Conservation (phyloP, 2,329 filamentous ascomycete genomes). For the Sporothrix curviconia region DNA sequence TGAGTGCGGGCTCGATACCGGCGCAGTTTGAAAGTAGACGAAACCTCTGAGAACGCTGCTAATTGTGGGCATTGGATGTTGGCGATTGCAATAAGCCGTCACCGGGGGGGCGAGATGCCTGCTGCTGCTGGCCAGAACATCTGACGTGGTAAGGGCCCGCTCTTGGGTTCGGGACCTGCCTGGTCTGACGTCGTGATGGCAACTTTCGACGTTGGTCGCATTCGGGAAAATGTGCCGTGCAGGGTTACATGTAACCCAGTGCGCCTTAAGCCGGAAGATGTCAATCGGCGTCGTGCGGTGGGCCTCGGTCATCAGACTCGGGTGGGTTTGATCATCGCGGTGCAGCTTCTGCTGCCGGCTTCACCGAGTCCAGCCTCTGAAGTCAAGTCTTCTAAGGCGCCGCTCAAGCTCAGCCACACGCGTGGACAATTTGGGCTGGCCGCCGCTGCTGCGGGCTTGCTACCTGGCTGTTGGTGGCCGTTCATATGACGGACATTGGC, state of each 20-base stretch:
- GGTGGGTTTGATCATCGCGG: conserved; percentile 3
- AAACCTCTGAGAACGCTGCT: no score
- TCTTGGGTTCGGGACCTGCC: not conserved
- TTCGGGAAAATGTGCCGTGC: conserved; percentile 33
- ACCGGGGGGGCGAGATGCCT: conserved; percentile 4
- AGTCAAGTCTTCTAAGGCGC: conserved; percentile 42
- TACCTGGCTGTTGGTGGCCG: not conserved
- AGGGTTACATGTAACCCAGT: conserved; percentile 19
- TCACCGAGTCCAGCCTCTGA: conserved; percentile 35
- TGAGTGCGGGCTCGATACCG: no score
- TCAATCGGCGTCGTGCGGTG: conserved; percentile 1
- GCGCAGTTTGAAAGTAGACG: no score
- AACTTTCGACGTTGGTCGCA: no score
- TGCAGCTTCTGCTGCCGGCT: conserved; percentile 5
- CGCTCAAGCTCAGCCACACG: conserved; percentile 46
- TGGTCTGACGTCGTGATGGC: not conserved
- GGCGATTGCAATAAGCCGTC: not conserved
- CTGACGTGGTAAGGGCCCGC: not conserved
- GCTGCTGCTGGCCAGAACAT: not conserved
- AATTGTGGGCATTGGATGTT: not conserved
- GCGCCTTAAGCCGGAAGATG: conserved; percentile 6
- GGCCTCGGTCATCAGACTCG: not conserved
- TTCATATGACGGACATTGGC: not conserved
- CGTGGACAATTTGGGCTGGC: conserved; percentile 36
- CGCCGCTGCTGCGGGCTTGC: not conserved